Base-by-base conservation (phyloP, 2,329 filamentous ascomycete genomes). In the Colletotrichum siamense region DNA sequence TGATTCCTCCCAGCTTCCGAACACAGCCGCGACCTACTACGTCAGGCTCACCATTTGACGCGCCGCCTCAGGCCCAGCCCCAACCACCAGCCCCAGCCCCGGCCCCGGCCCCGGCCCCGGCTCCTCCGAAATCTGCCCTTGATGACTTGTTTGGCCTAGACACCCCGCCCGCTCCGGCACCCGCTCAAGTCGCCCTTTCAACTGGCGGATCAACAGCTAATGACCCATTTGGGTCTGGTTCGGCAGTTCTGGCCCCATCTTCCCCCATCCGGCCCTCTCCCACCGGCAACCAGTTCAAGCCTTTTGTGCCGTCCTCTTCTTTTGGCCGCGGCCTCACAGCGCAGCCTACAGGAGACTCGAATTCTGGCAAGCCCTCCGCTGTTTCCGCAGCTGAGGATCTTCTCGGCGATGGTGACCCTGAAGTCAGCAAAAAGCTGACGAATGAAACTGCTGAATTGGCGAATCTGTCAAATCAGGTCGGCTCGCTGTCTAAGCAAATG, bases 101-200 rank as follows among this genome's bases (percentile, higher is more conserved):
- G 26, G 85, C 84, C 22, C 77, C 81, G 5, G 83, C 83, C 8
- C 85, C 86, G 67, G 32, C 62, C 30, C 83, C 88, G 24, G 83
- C 85, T n/a, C 83, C 85, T 30, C 91, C 93, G 6, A 96, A 95
- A 80, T 97, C 96, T 70, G 96, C 96, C 59, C 91, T 98, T 13
- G 96, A 99, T 77, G 97, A 99, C 84, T 87, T 99, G 18, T 99
- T 99, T 82, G 96, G 96, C 2, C 90, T 99, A 24, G 96, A 99
- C 81, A 73, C 84, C 26, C 79, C 88, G 73, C 82, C 87, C 59
- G 84, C 89, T 12, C 85, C 87, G 5, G 87, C 90, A 22, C 87
- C 90, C 22, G 88, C 91, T 10, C 90, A 93, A 67, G 86, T 90
- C 49, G 86, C 91, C 13, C 89, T 95, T 82, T 92, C 92, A 7